Evolutionary conservation across 805 yeast species (phyloP), one percentile per base, ranked within the genome.

Genomic region (Spathaspora girioi): DNA sequence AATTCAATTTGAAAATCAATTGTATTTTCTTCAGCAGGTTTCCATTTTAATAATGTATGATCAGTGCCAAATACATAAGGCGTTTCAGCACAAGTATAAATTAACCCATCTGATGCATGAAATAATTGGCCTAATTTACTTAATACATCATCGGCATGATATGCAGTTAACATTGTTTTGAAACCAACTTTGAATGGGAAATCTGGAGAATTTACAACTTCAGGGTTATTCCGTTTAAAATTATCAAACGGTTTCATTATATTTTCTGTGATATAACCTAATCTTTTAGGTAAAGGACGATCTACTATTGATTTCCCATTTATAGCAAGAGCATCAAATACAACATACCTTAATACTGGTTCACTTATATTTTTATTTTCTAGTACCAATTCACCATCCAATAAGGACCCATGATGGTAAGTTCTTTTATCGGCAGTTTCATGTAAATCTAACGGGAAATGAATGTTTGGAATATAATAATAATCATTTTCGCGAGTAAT

Each of bases 11-110:
- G 84, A 69, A 89, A 94, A 68, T 94, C 99, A 43, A 96, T 82
- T 0, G 97, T 87, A 60, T 94, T 96, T 67, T 93, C 99, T 55
- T 89, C 89, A 11, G 96, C 89, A 2, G 99, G 98, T 63, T 94
- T 94, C 99, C 99, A 94, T 69, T 96, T 94, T 50, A 94, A 71
- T 47, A 94, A 73, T 6, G 90, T 82, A 0, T 82, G 78, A 66
- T 94, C 98, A 1, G 98, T 93, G 12, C 98, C 98, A 55, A 85
- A 82, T 2, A 82, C 76, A 68, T 94, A 94, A 0, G 97, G 96
- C 1, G 93, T 82, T 49, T 83, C 89, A 43, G 96, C 87, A 56
- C 96, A 89, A 1, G 99, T 94, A 67, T 91, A 89, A 54, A 94
- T 89, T 26, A 94, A 77, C 0, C 99, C 99, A 70, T 94, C 99